phyloP scores from a whole-genome alignment of 192 early-diverging fungal genomes.

The Backusella parvicylindrica region DNA sequence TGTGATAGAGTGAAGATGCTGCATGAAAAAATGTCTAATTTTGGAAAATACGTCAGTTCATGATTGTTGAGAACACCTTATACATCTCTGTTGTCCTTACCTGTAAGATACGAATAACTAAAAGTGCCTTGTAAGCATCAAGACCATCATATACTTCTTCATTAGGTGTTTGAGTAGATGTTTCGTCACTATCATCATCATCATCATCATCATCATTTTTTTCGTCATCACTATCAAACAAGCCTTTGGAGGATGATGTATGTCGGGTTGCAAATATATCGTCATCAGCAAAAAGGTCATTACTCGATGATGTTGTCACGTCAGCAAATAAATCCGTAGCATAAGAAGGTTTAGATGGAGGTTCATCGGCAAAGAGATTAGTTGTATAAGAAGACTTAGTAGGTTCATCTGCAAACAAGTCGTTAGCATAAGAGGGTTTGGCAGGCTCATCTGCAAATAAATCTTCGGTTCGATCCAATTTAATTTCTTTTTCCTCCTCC shows the following conservation, averaged over 20 bases:
- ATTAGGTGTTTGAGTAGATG: neutral
- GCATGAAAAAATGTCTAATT: conserved; percentile 20
- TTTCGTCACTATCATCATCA: neutral
- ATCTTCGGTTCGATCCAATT: conserved; percentile 11
- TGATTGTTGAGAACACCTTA: neutral
- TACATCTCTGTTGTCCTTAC: conserved; percentile 21
- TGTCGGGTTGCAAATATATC: neutral
- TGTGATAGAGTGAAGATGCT: conserved; percentile 8
- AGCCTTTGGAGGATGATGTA: neutral
- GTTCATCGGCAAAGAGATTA: conserved; percentile 24
- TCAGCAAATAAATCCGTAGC: conserved; percentile 30
- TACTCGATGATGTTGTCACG: neutral
- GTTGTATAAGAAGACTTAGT: neutral
- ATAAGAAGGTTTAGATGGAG: conserved; percentile 7
- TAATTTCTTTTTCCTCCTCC: neutral
- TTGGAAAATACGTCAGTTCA: neutral
- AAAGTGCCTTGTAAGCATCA: conserved; percentile 53
- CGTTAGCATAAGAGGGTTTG: neutral
- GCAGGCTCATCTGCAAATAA: conserved; percentile 20
- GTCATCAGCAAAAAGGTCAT: conserved; percentile 24
- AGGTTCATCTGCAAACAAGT: conserved; percentile 19
- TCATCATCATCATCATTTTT: neutral
- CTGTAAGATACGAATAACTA: conserved; percentile 62
- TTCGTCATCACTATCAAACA: conserved; percentile 20
- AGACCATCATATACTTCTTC: neutral